Evolutionary conservation across 2,329 filamentous ascomycete species (phyloP).

Genomic region (Periconia sp.): DNA sequence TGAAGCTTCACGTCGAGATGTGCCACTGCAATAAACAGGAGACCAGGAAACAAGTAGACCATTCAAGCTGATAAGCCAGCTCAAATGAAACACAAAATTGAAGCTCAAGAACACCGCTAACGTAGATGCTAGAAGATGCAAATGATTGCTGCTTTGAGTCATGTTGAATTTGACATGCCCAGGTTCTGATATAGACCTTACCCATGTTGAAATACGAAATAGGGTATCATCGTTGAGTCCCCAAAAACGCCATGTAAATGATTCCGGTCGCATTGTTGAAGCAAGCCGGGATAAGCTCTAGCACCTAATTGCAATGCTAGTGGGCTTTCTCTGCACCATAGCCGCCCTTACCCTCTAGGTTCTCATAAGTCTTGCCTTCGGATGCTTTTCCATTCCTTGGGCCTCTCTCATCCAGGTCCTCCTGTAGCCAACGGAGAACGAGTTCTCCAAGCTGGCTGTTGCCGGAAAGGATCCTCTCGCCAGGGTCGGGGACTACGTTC

Average conservation of each 20-base stretch:
- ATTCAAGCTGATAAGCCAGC: too few relatives aligned
- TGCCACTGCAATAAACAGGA: too few relatives aligned
- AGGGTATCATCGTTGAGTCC: slow-evolving; percentile 47
- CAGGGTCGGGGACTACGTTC: slow-evolving; percentile 54
- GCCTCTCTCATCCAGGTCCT: slow-evolving; percentile 79
- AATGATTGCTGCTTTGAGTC: too few relatives aligned
- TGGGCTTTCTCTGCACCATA: slow-evolving; percentile 70
- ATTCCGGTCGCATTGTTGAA: slow-evolving; percentile 34
- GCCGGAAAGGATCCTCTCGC: slow-evolving; percentile 56
- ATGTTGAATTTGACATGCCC: too few relatives aligned
- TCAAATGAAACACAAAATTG: too few relatives aligned
- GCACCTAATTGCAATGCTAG: slow-evolving; percentile 8
- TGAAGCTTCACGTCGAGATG: too few relatives aligned
- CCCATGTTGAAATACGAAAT: slow-evolving; percentile 37
- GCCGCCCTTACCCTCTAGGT: slow-evolving; percentile 64
- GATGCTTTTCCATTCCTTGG: slow-evolving; percentile 68
- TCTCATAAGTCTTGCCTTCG: slow-evolving; percentile 70
- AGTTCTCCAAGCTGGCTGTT: slow-evolving; percentile 88
- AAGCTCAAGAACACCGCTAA: too few relatives aligned
- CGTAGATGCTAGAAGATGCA: too few relatives aligned
- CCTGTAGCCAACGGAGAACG: slow-evolving; percentile 84
- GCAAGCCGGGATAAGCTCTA: slow-evolving; percentile 9
- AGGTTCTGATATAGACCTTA: neutral
- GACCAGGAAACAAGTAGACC: too few relatives aligned
- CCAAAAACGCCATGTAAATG: slow-evolving; percentile 31